Evolutionary conservation across 169 alveolate species (phyloP), one percentile per base, ranked within the genome.

Genomic region (Plasmodium berghei): DNA sequence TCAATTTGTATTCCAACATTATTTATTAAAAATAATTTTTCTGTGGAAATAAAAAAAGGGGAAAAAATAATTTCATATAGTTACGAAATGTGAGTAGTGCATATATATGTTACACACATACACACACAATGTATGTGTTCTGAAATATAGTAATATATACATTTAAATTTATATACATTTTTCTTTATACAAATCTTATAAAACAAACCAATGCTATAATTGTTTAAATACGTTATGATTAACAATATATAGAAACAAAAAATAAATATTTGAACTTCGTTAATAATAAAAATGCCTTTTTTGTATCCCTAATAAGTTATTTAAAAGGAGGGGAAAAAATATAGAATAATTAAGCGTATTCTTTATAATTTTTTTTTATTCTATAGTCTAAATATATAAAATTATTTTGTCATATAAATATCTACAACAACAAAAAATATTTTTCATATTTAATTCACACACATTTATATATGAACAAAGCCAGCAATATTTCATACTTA

Each of bases 1-100:
- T 80, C 90, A 59, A 80, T 58, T 80, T 80, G 90, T 52, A 80
- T 66, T 3, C 90, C 90, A 66, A 80, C 66, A 48, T 80, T 66
- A 42, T 28, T 80, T 58, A 80, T 48, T 34, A 80, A 45, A 14
- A 80, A 67, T 66, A 80, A 62, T 40, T 71, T 80, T 52, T 80
- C 90, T 80, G 72, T 48, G 64, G 46, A 77, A 40, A 45, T 40
- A 34, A 18, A 24, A 77, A 64, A 52, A 54, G 9, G 22, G 55
- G 49, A 42, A 66, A 62, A 75, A 12, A 75, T n/a, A 49, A 12
- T 49, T 10, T 28, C 12, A 18, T 20, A 24, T 3, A n/a, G 40
- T 58, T 58, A n/a, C 67, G 0, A 9, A 20, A 9, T 4, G 20
- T 5, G 3, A 58, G 42, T 16, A n/a, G 5, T 58, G 5, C 34